These are phyloP conservation scores for Chlamydomonas sphaeroides DNA, from an alignment of 139 green algal species.

Conservation along the genomic window DNA sequence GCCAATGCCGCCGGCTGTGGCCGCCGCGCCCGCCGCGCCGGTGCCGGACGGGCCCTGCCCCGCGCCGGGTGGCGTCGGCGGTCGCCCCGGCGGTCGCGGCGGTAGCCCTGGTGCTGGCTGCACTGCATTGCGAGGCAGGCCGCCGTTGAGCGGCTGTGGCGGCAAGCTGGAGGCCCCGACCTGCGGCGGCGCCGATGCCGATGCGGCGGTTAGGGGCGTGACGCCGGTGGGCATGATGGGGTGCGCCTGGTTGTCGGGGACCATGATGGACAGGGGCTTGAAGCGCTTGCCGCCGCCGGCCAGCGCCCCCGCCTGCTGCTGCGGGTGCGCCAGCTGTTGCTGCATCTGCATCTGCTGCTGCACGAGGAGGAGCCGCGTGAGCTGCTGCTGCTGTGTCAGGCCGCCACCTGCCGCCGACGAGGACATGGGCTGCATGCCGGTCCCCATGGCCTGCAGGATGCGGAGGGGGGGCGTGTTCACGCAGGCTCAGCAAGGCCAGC, in stretches of 20 bases:
- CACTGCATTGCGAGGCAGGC: too few species aligned
- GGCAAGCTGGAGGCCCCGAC: too few species aligned
- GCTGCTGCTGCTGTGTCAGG: neutral
- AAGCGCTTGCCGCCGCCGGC: conserved; percentile 29
- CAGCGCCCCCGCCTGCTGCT: neutral
- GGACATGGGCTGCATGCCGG: conserved; percentile 15
- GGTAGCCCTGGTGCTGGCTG: too few species aligned
- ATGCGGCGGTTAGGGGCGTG: neutral
- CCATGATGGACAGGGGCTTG: conserved; percentile 32
- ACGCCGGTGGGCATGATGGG: conserved; percentile 20
- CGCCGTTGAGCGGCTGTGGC: neutral
- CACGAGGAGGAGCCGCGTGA: neutral
- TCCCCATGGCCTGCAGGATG: conserved; percentile 3
- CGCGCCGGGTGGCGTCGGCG: neutral
- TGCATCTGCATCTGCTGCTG: conserved; percentile 1
- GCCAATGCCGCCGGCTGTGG: neutral
- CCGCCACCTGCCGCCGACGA: too few species aligned
- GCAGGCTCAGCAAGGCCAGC: too few species aligned
- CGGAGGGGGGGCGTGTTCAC: too few species aligned
- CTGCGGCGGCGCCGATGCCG: too few species aligned
- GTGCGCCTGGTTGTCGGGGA: conserved; percentile 23
- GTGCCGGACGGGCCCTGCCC: too few species aligned
- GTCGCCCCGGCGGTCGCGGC: too few species aligned
- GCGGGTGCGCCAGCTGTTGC: neutral
- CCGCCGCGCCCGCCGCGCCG: too few species aligned